Base-by-base conservation (phyloP, 1,284 basidiomycete genomes). In the Apiotrichum sp. region DNA sequence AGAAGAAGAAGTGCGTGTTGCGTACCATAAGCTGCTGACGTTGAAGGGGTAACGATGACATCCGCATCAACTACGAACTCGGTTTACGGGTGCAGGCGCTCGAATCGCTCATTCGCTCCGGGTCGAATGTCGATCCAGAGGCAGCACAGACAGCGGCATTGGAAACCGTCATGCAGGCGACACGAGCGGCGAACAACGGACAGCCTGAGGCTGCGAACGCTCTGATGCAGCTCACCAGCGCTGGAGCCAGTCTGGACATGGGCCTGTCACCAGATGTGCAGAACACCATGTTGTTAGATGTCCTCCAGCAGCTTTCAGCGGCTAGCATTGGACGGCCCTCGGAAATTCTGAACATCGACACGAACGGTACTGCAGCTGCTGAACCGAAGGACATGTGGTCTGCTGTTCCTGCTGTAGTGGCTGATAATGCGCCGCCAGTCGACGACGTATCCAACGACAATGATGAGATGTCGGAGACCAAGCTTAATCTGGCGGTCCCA, bases 401-500 rank as follows among this genome's bases (percentile, higher is more conserved):
- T 0, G 31, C 61, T 7, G 61, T 74, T 0, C 68, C 73, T 0
- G 43, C 52, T 3, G 69, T 67, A 1, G 47, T 62, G 14, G 46
- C 59, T 1, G 68, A 71, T 56, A 70, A 66, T 10, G 57, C 58
- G 6, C 58, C 65, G 2, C 65, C 66, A 35, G 58, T 71, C 11
- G 57, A 65, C 9, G 85, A 87, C 2, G 29, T 29, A 29, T 29
- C 29, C 29, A 84, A 88, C 0, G 95, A 86, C 82, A 90, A 95
- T 71, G 84, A 85, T 36, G 93, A 98, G 74, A 74, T 82, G 1
- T 84, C 82, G 73, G 80, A 84, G 7, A 79, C 87, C 63, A 98
- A 98, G 79, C 82, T 97, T 72, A 97, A 98, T 77, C 81, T 98
- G 16, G 89, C 93, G 47, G 85, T 93, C 34, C 88, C 89, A 45